Base-by-base conservation (phyloP, 148 eudicot species). In the Fagopyrum esculentum region DNA sequence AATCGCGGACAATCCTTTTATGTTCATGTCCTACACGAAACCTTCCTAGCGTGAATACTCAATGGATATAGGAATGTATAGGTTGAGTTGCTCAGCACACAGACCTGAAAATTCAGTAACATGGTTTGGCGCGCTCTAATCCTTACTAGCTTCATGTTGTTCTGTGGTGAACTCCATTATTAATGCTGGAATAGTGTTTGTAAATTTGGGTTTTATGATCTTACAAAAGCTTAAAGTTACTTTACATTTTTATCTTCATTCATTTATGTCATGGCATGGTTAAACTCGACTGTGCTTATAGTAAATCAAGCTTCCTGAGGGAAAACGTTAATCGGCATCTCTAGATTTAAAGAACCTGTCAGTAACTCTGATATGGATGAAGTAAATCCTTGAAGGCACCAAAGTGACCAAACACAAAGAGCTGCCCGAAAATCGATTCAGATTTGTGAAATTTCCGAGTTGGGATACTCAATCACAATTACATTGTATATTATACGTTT, bases 291-390 rank as follows among this genome's bases (percentile, higher is more conserved):
- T 77, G 13, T 75, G 66, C 19, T 13, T 29, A 69, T 81, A 90
- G 98, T 85, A 77, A 86, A 63, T 16, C 79, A 66, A 78, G 78
- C 47, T 76, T 83, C 17, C 76, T 51, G 57, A 87, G 81, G 63
- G 87, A 77, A 71, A 78, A 80, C 13, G 44, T 79, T 59, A 71
- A 76, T 69, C 85, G 88, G 78, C 92, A 89, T 55, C 95, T 89
- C 69, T n/a, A 89, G 85, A 77, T 93, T 93, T 82, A 84, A 83
- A 60, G 93, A 89, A 51, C 87, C 91, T 77, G 88, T 89, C 74
- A 87, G 86, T 77, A 85, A 84, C 64, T 81, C 83, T 76, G 91
- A 80, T 51, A 64, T 77, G 71, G 86, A 86, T 73, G 91, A 84
- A 76, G 69, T 85, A 76, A 85, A 86, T 81, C 75, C 45, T 56